These are phyloP conservation scores for Neoboletus magnificus DNA, from an alignment of 768 basidiomycete genomes.

Conservation along the genomic window DNA sequence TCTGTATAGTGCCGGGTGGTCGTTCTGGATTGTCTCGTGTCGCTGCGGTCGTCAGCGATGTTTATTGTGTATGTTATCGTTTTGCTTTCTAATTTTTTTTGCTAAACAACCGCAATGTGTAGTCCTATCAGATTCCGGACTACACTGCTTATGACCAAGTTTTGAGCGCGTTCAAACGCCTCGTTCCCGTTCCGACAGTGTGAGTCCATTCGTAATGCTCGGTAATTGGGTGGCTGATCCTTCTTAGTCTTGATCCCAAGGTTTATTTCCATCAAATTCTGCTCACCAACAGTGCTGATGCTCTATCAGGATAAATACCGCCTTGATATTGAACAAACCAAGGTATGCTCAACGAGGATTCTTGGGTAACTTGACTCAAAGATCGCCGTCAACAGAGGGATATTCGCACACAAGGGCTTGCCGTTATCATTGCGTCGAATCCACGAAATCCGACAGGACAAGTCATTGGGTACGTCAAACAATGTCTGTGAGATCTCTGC, in stretches of 20 bases:
- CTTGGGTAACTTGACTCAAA: conserved; percentile 1
- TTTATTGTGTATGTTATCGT: conserved; percentile 60
- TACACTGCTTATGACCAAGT: conserved; percentile 89
- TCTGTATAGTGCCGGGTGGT: conserved; percentile 93
- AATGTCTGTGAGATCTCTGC: neutral
- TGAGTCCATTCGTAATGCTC: conserved; percentile 37
- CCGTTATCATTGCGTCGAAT: conserved; percentile 86
- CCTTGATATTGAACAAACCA: conserved; percentile 76
- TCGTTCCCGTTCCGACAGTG: conserved; percentile 90
- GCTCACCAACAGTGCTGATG: conserved; percentile 3
- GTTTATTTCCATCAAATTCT: conserved; percentile 20
- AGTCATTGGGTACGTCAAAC: conserved; percentile 52
- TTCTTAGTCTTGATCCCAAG: conserved; percentile 45
- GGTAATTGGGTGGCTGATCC: neutral
- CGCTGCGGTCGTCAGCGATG: conserved; percentile 88
- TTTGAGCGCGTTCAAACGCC: conserved; percentile 79
- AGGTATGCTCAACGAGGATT: conserved; percentile 37
- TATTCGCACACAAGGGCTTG: conserved; percentile 76
- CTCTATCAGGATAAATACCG: conserved; percentile 58
- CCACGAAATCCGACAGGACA: conserved; percentile 99
- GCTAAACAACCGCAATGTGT: neutral
- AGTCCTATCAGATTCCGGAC: conserved; percentile 90
- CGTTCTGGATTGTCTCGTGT: conserved; percentile 86
- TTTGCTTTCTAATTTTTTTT: neutral
- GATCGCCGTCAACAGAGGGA: conserved; percentile 50